Evolutionary conservation across 2,329 filamentous ascomycete species (phyloP), one percentile per base, ranked within the genome.

Genomic region (Triangularia setosa): DNA sequence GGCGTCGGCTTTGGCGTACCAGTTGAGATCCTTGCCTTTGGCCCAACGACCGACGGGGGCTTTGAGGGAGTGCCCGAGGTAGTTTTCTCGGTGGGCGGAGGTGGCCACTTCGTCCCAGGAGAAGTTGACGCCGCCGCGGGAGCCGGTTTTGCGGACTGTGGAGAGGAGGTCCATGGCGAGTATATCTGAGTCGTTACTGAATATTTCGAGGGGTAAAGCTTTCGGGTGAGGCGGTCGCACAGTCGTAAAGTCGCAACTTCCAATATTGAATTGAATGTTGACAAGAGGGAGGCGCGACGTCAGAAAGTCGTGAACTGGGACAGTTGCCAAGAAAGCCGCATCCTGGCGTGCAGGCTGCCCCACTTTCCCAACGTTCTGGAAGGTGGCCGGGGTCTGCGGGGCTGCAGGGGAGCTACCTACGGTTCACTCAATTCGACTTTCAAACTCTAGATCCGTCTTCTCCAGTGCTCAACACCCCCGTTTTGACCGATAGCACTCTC

Each of bases 41-140:
- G 95, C 91, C 93, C 93, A 97, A 69, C 93, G 90, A 7, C 93
- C 93, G 3, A 97, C 93, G 0, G 93, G 92, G 0, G 93, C 93
- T 82, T 94, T 97, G 64, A 97, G 79, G 65, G 91, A 95, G 79
- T 97, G 93, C 60, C 93, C 93, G 7, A 97, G 89, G 76, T 87
- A 89, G 72, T 89, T 97, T 77, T 99, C 93, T 76, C 95, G 93
- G 73, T 97, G 93, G 23, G 85, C 80, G 58, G 93, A 96, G 69
- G 83, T 87, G 75, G 94, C 90, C 74, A 99, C 94, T 71, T 97
- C 93, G 69, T 94, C 91, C 95, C 95, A 98, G 79, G 89, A 93
- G 81, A 99, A 99, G 77, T 97, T 93, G 77, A 90, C 90, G 74
- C 95, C 95, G 73, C 95, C 95, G 70, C 95, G 90, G 72, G 92